Evolutionary conservation across 352 stramenopile species (phyloP).

Genomic region (Phytopythium delawarense): DNA sequence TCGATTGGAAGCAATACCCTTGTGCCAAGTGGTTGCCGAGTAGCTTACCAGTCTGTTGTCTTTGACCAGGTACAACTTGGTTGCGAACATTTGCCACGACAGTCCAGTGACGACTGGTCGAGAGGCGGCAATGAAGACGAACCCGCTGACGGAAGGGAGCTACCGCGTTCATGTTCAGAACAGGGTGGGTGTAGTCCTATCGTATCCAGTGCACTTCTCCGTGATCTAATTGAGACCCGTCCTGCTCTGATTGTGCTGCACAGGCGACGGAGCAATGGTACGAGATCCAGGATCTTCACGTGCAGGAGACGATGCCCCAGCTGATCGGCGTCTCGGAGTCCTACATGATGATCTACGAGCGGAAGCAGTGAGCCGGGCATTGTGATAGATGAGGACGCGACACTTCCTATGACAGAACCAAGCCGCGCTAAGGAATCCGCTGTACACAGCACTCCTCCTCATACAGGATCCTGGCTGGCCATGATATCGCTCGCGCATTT

Average conservation of each 20-base stretch:
- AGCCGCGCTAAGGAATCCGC: not conserved
- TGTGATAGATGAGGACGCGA: not conserved
- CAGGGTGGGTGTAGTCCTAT: constrained; percentile 35
- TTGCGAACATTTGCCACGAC: constrained; percentile 98
- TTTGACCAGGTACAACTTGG: constrained; percentile 95
- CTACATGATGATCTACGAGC: constrained; percentile 90
- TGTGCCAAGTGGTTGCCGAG: not conserved
- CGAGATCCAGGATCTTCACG: constrained; percentile 97
- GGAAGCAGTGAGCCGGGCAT: constrained; percentile 44
- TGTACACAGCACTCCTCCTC: not conserved
- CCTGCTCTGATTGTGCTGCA: constrained; percentile 5
- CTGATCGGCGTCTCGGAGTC: constrained; percentile 96
- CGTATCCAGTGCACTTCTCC: not conserved
- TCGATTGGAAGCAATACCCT: not conserved
- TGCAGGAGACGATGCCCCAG: constrained; percentile 97
- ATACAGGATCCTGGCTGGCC: not conserved
- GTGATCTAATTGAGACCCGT: not conserved
- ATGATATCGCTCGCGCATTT: not conserved
- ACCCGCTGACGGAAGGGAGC: constrained; percentile 94
- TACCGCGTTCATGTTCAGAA: constrained; percentile 97
- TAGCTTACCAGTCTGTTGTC: constrained; percentile 2
- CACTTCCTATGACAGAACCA: not conserved
- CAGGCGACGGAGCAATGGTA: constrained; percentile 96
- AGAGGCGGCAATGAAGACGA: constrained; percentile 83
- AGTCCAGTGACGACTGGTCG: constrained; percentile 90